phyloP scores from a whole-genome alignment of 345 rosid genomes.

The Microcos paniculata region DNA sequence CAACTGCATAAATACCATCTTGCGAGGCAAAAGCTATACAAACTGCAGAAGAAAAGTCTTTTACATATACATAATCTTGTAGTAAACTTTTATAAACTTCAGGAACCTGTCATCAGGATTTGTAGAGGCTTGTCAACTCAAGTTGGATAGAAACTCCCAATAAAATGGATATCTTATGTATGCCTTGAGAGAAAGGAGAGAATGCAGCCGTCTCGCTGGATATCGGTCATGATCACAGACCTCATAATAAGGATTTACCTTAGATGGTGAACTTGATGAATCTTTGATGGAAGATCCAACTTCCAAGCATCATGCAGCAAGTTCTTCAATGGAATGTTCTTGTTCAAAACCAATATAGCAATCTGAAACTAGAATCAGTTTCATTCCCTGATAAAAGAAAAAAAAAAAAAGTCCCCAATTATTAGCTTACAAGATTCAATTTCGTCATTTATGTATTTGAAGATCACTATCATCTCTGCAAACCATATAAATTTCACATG shows the following conservation, averaged over 20 bases:
- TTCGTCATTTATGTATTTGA: background rate
- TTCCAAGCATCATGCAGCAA: constrained; percentile 27
- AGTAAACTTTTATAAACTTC: background rate
- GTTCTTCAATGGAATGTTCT: constrained; percentile 66
- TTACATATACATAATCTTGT: background rate
- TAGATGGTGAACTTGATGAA: background rate
- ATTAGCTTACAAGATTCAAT: background rate
- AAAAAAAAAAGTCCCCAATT: background rate
- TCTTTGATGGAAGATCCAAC: background rate
- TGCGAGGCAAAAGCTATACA: background rate
- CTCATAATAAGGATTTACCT: background rate
- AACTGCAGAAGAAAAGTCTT: background rate
- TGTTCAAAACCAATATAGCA: constrained; percentile 89
- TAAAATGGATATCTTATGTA: background rate
- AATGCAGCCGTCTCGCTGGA: background rate
- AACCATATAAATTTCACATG: background rate
- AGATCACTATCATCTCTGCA: background rate
- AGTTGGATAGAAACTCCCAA: background rate
- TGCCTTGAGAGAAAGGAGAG: background rate
- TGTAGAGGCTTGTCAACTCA: background rate
- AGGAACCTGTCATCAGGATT: background rate
- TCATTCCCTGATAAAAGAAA: constrained; percentile 61
- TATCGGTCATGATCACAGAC: background rate
- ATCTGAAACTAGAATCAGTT: constrained; percentile 77
- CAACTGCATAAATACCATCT: background rate